Base-by-base conservation (phyloP, 2,329 filamentous ascomycete genomes). In the Talaromyces sp. region DNA sequence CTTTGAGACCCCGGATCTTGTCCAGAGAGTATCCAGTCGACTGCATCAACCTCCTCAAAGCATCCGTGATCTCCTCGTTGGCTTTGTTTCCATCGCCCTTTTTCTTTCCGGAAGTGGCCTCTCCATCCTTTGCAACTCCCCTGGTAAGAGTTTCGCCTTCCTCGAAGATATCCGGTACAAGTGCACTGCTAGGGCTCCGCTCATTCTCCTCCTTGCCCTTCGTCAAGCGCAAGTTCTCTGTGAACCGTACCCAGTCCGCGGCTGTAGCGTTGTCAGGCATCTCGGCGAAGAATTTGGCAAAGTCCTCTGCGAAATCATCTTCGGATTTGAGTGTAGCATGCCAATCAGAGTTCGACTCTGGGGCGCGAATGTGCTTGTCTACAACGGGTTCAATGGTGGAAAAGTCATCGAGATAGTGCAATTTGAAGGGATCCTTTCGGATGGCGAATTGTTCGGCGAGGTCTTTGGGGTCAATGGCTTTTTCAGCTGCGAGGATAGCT, bases 321-420 rank as follows among this genome's bases (percentile, higher is more conserved):
- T 84, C 77, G 62, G 77, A 81, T 76, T 88, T 87, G 77, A 88
- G 84, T 65, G 83, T 78, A 65, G 87, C 82, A 58, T 81, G 79
- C 61, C 85, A 81, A 67, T 84, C 81, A 70, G 81, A 82, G 70
- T 82, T 82, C 62, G 74, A 77, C 72, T 77, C 75, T 54, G 75
- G 78, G 63, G 78, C 75, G 77, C 81, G 68, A 78, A 84, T 74
- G 80, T 80, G 86, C 73, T 88, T 84, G 79, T 98, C 93, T 65
- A 95, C 84, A 57, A 91, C 82, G 60, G 92, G 91, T 71, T 91
- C 86, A 66, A 93, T 83, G 63, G 84, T 84, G 64, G 89, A 86
- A 71, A 96, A 89, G 75, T 96, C 91, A 74, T 97, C 92, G 61
- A 93, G 79, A 75, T 96, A 95, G 65, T 85, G 81, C 57, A 93